Base-by-base conservation (phyloP, 345 rosid genomes). In the Pugionium dolabratum region DNA sequence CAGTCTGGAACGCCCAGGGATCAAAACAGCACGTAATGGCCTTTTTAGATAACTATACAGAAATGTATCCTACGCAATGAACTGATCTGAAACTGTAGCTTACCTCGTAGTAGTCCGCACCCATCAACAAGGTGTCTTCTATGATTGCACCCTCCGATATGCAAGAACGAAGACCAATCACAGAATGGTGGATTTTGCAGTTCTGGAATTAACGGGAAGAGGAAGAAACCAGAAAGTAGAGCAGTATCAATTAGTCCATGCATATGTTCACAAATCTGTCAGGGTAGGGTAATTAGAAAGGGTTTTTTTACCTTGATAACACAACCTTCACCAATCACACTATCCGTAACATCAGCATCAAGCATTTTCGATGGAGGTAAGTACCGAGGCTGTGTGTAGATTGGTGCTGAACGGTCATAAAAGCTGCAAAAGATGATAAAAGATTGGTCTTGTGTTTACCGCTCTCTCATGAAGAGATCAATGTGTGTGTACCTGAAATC, bases 341-440 rank as follows among this genome's bases (percentile, higher is more conserved):
- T 92, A 49, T 92, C 98, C 0, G 95, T 92, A 71, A 89, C 95
- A 82, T 92, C 98, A 69, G 98, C 98, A 79, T 92, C 95, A 62
- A 92, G 96, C 98, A 92, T 92, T 84, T 92, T 89, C 41, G 96
- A 92, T 36, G 96, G 98, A 68, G 98, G 96, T 70, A 92, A 79
- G 77, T 92, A 92, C 25, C 96, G 86, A 62, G 98, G 98, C 76
- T 92, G 96, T 47, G 98, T 92, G 73, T 92, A 92, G 74, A 92
- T 92, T 56, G 98, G 98, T 60, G 98, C 82, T 46, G 98, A 92
- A 55, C 96, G 98, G 67, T 91, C 98, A 63, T 92, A 92, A 69
- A 92, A 92, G 75, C 98, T 91, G 84, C 63, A 46, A 18, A 36
- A 53, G 4, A 53, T 10, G 10, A 62, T 42, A 2, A 64, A 44